Percentiles rank a stretch among this genome's conserved stretches.
Evolutionary conservation across 768 basidiomycete genomes (phyloP).

Genomic region (Coprinopsis strossmayeri): DNA sequence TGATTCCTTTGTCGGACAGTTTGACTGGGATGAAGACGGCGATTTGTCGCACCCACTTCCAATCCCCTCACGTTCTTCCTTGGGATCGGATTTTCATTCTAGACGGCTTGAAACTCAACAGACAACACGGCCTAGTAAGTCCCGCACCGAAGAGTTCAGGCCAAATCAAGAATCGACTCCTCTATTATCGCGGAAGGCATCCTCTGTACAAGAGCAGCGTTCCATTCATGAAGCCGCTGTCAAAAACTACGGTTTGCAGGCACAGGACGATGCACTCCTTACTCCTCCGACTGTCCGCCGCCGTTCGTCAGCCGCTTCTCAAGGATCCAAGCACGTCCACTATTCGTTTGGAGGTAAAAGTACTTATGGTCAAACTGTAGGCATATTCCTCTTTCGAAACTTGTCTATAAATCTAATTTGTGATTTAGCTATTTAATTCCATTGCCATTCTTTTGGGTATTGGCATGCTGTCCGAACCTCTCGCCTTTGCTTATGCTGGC

Average conservation of each 20-base stretch:
- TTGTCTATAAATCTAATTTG: background rate
- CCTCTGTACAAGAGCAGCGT: slow-evolving; percentile 15
- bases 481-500: slow-evolving; percentile 89
- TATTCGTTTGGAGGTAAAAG: slow-evolving; percentile 47
- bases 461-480: slow-evolving; percentile 83
- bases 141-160: slow-evolving; percentile 5
- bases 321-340: slow-evolving; percentile 18
- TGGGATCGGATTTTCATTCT: background rate
- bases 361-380: slow-evolving; percentile 68
- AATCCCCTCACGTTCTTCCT: background rate
- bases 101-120: background rate
- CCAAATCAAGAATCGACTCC: slow-evolving; percentile 26
- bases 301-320: slow-evolving; percentile 27
- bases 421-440: slow-evolving; percentile 73
- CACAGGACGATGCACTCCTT: slow-evolving; percentile 6
- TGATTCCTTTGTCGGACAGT: slow-evolving; percentile 22
- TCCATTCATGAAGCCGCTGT: slow-evolving; percentile 1
- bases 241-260: slow-evolving; percentile 1
- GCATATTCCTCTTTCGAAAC: slow-evolving; percentile 15
- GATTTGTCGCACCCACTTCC: background rate
- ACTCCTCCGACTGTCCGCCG: slow-evolving; percentile 18
- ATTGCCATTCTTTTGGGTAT: slow-evolving; percentile 83
- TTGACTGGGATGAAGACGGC: slow-evolving; percentile 28
- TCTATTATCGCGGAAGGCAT: slow-evolving; percentile 31
- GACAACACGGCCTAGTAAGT: background rate